phyloP scores from a whole-genome alignment of 371 early-diverging fungal species.

The Syncephalastrum racemosum region DNA sequence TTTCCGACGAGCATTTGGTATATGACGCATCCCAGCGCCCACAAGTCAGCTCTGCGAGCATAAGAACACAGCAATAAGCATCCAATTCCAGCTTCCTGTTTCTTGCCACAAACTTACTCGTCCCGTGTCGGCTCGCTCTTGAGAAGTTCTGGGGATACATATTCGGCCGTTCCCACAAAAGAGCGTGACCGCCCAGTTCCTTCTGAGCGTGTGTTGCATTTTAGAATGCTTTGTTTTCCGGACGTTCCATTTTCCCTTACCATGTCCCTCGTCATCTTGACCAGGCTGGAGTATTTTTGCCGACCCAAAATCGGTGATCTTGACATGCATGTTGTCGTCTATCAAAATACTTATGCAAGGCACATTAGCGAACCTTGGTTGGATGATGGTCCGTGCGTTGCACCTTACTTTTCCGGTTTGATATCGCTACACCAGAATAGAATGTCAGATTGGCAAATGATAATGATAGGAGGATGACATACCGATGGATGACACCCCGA shows the following conservation, averaged over 20 bases:
- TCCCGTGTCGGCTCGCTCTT: slow-evolving; percentile 77
- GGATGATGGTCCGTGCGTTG: slow-evolving; percentile 1
- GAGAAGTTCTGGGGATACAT: slow-evolving; percentile 96
- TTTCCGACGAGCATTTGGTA: slow-evolving; percentile 92
- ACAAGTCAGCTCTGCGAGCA: slow-evolving; percentile 81
- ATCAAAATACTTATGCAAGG: slow-evolving; percentile 61
- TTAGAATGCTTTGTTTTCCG: no score
- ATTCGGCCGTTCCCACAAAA: slow-evolving; percentile 97
- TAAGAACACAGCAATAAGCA: background rate
- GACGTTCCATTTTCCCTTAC: background rate
- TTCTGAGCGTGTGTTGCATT: no score
- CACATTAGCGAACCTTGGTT: background rate
- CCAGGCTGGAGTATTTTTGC: slow-evolving; percentile 73
- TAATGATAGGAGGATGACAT: background rate
- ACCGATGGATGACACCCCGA: slow-evolving; percentile 80
- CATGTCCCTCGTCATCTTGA: slow-evolving; percentile 13
- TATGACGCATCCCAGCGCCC: slow-evolving; percentile 98
- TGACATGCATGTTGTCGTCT: slow-evolving; percentile 83
- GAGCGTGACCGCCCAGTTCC: slow-evolving; percentile 61
- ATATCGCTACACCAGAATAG: slow-evolving; percentile 60
- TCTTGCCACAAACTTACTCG: slow-evolving; percentile 37
- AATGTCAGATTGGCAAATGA: background rate
- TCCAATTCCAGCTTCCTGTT: background rate
- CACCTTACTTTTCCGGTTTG: slow-evolving; percentile 83
- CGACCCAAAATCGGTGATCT: slow-evolving; percentile 97